Evolutionary conservation across 768 basidiomycete species (phyloP).

Genomic region (Amanita molliuscula): DNA sequence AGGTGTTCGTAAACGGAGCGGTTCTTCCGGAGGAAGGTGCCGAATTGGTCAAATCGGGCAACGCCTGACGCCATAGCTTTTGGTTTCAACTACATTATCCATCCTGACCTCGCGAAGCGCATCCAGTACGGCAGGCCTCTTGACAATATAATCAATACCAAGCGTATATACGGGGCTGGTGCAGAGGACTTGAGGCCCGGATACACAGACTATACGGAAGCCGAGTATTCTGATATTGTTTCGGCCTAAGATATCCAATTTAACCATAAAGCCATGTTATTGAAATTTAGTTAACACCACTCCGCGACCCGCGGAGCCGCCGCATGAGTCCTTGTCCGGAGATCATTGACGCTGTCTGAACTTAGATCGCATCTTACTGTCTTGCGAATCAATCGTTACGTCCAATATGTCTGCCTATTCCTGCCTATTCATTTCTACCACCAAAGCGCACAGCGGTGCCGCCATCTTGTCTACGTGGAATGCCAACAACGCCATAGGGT

Average conservation of each 20-base stretch:
- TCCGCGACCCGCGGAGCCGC: no score
- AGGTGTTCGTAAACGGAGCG: constrained; percentile 26
- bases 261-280: no score
- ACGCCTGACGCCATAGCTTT: constrained; percentile 27
- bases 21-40: constrained; percentile 28
- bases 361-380: no score
- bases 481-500: constrained; percentile 50
- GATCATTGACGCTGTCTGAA: no score
- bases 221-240: constrained; percentile 6
- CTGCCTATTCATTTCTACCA: constrained; percentile 39
- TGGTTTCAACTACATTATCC: constrained; percentile 26
- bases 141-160: constrained; percentile 20
- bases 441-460: constrained; percentile 41
- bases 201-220: constrained; percentile 27
- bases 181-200: constrained; percentile 18
- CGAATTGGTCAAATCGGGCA: constrained; percentile 20
- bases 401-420: constrained; percentile 49
- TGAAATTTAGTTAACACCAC: no score
- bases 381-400: constrained; percentile 22
- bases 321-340: no score
- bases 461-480: constrained; percentile 49
- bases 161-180: constrained; percentile 17
- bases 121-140: constrained; percentile 22
- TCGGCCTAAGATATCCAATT: no score
- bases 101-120: constrained; percentile 31